Percentiles rank a stretch among this genome's conserved stretches.
Evolutionary conservation across 176 grass and related monocot species (phyloP).

Genomic region (Calamus simplicifolius): DNA sequence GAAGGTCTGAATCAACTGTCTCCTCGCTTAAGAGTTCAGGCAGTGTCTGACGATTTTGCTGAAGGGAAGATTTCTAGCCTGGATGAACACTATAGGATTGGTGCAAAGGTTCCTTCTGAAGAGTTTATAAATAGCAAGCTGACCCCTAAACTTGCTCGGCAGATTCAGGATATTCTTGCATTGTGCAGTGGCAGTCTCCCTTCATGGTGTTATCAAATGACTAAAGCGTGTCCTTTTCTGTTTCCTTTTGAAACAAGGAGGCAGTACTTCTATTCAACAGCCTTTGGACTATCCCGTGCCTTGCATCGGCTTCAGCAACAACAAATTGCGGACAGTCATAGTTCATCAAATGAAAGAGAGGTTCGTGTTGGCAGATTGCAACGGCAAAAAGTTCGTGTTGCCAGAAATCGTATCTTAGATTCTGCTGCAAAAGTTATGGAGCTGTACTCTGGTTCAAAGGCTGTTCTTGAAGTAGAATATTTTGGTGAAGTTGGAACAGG

Average conservation of each 20-base stretch:
- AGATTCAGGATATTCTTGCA: conserved; percentile 89
- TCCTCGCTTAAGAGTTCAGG: conserved; percentile 46
- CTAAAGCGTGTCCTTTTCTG: conserved; percentile 78
- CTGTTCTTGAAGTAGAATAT: conserved; percentile 94
- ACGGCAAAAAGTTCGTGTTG: conserved; percentile 90
- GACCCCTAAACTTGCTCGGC: conserved; percentile 75
- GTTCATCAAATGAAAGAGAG: conserved; percentile 57
- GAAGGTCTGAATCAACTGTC: conserved; percentile 70
- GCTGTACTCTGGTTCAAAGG: conserved; percentile 75
- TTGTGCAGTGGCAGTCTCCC: conserved; percentile 83
- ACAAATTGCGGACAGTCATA: conserved; percentile 52
- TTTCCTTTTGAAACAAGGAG: conserved; percentile 87
- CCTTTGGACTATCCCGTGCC: conserved; percentile 82
- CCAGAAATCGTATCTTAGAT: conserved; percentile 74
- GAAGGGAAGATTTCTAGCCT: conserved; percentile 40
- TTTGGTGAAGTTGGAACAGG: conserved; percentile 95
- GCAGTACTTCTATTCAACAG: conserved; percentile 84
- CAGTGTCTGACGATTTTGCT: conserved; percentile 56
- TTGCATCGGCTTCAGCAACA: conserved; percentile 88
- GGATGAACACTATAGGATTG: conserved; percentile 31
- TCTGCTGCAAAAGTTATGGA: conserved; percentile 94
- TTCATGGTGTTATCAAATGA: conserved; percentile 87
- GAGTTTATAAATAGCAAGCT: conserved; percentile 85
- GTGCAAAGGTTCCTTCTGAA: conserved; percentile 39
- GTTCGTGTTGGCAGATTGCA: conserved; percentile 59